phyloP scores from a whole-genome alignment of 352 stramenopile genomes.

The Pythium aphanidermatum region DNA sequence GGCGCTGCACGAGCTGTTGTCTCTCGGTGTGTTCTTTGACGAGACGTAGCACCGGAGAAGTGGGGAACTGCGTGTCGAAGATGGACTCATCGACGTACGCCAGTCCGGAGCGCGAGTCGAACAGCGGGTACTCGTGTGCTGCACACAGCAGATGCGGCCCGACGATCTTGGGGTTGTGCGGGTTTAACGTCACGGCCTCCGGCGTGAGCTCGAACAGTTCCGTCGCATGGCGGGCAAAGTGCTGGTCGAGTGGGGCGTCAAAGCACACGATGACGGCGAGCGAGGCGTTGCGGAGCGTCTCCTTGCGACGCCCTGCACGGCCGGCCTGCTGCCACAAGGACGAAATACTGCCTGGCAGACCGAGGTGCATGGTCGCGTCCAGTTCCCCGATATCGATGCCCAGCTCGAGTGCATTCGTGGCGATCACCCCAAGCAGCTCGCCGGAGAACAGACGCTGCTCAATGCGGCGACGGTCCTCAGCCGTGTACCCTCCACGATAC shows the following conservation, averaged over 20 bases:
- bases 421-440: slow-evolving; percentile 93
- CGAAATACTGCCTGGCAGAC: slow-evolving; percentile 88
- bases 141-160: slow-evolving; percentile 93
- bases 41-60: too few species aligned
- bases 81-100: slow-evolving; percentile 60
- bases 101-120: slow-evolving; percentile 47
- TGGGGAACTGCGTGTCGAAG: too few species aligned
- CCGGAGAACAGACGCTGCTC: slow-evolving; percentile 93
- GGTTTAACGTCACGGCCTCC: slow-evolving; percentile 82
- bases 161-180: slow-evolving; percentile 83
- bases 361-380: slow-evolving; percentile 95
- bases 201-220: slow-evolving; percentile 68
- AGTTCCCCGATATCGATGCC: slow-evolving; percentile 94
- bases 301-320: slow-evolving; percentile 87
- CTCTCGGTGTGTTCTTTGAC: slow-evolving; percentile 7
- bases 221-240: slow-evolving; percentile 59
- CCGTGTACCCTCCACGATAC: slow-evolving; percentile 96
- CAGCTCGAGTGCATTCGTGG: slow-evolving; percentile 96
- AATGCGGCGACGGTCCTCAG: slow-evolving; percentile 88
- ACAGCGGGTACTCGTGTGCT: slow-evolving; percentile 89
- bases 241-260: slow-evolving; percentile 92
- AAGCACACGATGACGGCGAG: slow-evolving; percentile 95
- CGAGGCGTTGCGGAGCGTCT: slow-evolving; percentile 65
- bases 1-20: slow-evolving; percentile 5
- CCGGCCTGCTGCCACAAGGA: slow-evolving; percentile 97